Evolutionary conservation across 176 grass and related monocot species (phyloP).

Genomic region (Secale cereale): DNA sequence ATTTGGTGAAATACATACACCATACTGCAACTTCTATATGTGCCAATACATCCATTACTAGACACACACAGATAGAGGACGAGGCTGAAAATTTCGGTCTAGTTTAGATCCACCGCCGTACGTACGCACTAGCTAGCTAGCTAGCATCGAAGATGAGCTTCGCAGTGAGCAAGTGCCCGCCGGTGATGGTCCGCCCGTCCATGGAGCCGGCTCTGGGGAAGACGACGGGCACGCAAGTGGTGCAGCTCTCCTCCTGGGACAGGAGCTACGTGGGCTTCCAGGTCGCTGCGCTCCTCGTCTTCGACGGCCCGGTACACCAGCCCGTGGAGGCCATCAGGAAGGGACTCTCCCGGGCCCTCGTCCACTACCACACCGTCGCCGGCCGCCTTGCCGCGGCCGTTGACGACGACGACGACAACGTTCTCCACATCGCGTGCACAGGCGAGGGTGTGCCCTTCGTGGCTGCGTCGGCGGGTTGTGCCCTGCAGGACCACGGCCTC

Average conservation of each 20-base stretch:
- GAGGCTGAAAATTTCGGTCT: too few relatives aligned
- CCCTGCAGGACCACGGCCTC: neutral
- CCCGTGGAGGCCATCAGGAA: constrained; percentile 17
- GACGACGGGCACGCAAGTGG: too few relatives aligned
- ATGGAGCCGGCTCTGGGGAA: neutral
- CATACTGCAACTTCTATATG: too few relatives aligned
- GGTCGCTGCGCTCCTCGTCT: constrained; percentile 25
- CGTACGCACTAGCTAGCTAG: too few relatives aligned
- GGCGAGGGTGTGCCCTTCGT: neutral
- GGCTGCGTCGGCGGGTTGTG: neutral
- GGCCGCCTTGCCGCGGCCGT: constrained; percentile 8
- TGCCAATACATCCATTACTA: too few relatives aligned
- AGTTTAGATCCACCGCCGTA: too few relatives aligned
- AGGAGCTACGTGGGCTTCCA: neutral
- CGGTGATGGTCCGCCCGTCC: neutral
- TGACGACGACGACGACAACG: neutral
- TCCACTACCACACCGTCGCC: constrained; percentile 37
- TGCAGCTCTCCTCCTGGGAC: constrained; percentile 1
- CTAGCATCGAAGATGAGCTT: neutral
- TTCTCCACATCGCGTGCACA: neutral
- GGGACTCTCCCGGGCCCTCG: constrained; percentile 19
- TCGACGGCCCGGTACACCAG: neutral
- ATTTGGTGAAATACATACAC: too few relatives aligned
- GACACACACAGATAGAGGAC: neutral
- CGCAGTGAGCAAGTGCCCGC: constrained; percentile 4